Evolutionary conservation across 1,284 basidiomycete genomes (phyloP).

Genomic region (Irpex rosettiformis): DNA sequence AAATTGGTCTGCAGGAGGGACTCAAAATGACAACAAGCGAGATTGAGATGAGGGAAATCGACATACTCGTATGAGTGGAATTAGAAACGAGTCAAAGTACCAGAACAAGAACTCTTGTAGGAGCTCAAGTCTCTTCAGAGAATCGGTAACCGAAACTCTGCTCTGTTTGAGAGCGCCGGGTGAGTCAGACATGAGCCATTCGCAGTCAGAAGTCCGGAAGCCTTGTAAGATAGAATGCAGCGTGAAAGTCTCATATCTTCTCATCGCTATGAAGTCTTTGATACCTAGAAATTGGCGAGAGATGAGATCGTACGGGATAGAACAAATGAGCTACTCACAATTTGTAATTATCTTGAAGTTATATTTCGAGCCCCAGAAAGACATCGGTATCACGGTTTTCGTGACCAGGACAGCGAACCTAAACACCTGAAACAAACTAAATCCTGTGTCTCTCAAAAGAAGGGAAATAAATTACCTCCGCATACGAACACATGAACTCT

Average conservation of each 20-base stretch:
- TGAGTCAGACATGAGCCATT: conserved; percentile 70
- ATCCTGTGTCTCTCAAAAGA: neutral
- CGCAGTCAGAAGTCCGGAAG: conserved; percentile 72
- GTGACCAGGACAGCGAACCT: conserved; percentile 66
- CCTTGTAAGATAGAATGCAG: conserved; percentile 82
- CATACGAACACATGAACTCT: conserved; percentile 67
- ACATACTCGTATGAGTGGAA: conserved; percentile 74
- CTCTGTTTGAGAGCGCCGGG: conserved; percentile 33
- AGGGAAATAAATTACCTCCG: conserved; percentile 51
- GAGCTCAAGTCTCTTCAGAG: conserved; percentile 71
- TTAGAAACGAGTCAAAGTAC: conserved; percentile 87
- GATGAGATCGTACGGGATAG: neutral
- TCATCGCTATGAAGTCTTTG: conserved; percentile 65
- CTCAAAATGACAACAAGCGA: too few species aligned
- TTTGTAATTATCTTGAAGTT: conserved; percentile 66
- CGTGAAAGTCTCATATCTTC: conserved; percentile 79
- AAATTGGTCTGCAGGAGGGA: conserved; percentile 80
- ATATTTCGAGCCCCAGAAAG: conserved; percentile 73
- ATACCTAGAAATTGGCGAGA: conserved; percentile 51
- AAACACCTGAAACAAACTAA: conserved; percentile 53
- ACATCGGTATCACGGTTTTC: conserved; percentile 67
- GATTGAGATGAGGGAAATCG: too few species aligned
- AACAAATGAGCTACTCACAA: conserved; percentile 43
- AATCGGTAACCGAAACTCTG: conserved; percentile 63
- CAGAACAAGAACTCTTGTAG: conserved; percentile 87